Evolutionary conservation across 1,284 basidiomycete species (phyloP), one percentile per base, ranked within the genome.

Genomic region (Leccinum fallax): DNA sequence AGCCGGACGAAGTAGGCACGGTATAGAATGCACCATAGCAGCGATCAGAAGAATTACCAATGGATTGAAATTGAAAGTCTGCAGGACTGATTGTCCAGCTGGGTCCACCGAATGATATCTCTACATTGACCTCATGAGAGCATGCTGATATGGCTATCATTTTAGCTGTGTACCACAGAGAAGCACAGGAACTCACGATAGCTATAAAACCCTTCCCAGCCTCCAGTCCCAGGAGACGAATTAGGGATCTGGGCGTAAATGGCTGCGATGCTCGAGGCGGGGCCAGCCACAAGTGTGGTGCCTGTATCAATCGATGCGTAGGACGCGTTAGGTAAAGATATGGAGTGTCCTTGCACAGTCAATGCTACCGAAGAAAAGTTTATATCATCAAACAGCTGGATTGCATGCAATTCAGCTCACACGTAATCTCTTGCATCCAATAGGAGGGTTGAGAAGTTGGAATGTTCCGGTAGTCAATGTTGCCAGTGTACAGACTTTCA

Each of bases 51-150:
- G 48, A 57, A 26, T 61, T 5, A 8, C 57, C 53, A 19, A 51
- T 51, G 1, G 61, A 43, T 34, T 62, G 61, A 26, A 72, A 75
- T 5, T 57, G 61, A 57, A 72, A 75, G 59, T 72, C 71, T 21
- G 58, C 62, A 2, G 71, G 62, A 21, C 70, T 72, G 7, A 72
- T 51, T 8, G 63, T n/a, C 71, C 71, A 72, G 43, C 55, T 65
- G 3, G 65, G 69, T 16, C 86, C 85, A 32, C 86, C 86, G 63
- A 91, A 89, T 1, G 80, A 81, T 28, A 92, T 66, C 16, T 78
- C 71, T 26, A 79, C 67, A 19, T 66, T 63, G 30, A 83, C 67
- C n/a, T 72, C 63, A 3, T 76, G 70, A 3, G 62, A 57, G 67
- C 81, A 81, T 28, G 79, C 83, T 84, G 32, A 4, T 16, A 70